phyloP scores from a whole-genome alignment of 768 basidiomycete species.

The Guyanaporus albipodus region DNA sequence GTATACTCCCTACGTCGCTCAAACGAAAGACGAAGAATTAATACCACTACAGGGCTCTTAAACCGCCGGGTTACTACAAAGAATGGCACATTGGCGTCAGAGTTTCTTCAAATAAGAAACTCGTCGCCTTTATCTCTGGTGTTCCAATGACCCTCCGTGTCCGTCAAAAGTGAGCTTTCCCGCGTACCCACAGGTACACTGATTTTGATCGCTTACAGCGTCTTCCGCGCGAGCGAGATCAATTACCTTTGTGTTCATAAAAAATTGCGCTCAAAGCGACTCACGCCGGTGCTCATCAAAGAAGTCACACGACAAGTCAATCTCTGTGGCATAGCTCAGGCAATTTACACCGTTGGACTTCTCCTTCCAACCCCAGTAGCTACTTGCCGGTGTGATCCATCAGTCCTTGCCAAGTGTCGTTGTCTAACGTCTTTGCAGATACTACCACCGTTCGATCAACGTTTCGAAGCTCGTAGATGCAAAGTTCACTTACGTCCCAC shows the following conservation, averaged over 20 bases:
- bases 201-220: conserved; percentile 37
- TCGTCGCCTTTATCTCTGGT: conserved; percentile 96
- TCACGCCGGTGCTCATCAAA: conserved; percentile 95
- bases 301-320: conserved; percentile 94
- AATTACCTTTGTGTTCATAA: conserved; percentile 98
- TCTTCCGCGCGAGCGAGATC: conserved; percentile 79
- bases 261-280: conserved; percentile 90
- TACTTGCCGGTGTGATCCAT: conserved; percentile 62
- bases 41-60: conserved; percentile 68
- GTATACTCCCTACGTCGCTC: conserved; percentile 37
- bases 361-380: conserved; percentile 92
- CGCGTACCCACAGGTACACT: background rate
- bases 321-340: conserved; percentile 89
- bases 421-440: conserved; percentile 43
- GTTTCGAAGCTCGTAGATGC: conserved; percentile 89
- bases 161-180: conserved; percentile 63
- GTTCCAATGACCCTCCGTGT: conserved; percentile 86
- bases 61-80: conserved; percentile 86
- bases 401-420: background rate
- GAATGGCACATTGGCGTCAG: conserved; percentile 98
- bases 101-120: conserved; percentile 83
- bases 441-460: conserved; percentile 90
- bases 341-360: conserved; percentile 93
- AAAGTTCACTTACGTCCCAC: conserved; percentile 83
- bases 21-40: background rate